Percentiles rank a stretch among this genome's conserved stretches.
Conservation (phyloP, 257 asterid species). For the Solanum sejunctum region DNA sequence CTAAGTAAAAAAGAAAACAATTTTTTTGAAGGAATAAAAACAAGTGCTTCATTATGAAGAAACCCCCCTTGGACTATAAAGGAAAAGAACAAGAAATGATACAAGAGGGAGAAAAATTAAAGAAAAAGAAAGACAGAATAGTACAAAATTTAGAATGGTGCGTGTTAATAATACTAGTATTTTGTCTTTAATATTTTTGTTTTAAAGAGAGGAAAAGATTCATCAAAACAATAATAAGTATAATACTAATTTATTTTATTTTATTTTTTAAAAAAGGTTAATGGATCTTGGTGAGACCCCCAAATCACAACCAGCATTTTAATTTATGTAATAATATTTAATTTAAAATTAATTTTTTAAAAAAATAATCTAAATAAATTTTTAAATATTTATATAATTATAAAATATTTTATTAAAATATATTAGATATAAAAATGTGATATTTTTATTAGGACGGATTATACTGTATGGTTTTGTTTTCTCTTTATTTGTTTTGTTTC, state of each 20-base stretch:
- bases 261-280: neutral
- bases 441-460: neutral
- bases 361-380: no score
- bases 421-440: neutral
- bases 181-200: neutral
- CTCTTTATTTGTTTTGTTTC: neutral
- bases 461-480: neutral
- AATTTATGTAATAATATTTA: neutral
- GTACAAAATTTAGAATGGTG: neutral
- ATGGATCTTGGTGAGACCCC: constrained; percentile 21
- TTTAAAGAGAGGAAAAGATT: neutral
- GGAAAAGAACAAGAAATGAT: neutral
- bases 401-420: neutral
- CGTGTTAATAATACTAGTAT: neutral
- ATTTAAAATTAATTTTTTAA: no score
- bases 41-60: neutral
- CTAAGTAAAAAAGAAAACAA: neutral
- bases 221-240: neutral
- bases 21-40: neutral
- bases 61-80: neutral
- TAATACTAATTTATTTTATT: neutral
- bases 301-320: constrained; percentile 19
- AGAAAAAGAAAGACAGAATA: neutral
- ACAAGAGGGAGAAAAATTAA: neutral
- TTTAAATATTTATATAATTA: no score